These are phyloP conservation scores for Blepharisma undulans DNA, from an alignment of 169 alveolate species.

Conservation along the genomic window DNA sequence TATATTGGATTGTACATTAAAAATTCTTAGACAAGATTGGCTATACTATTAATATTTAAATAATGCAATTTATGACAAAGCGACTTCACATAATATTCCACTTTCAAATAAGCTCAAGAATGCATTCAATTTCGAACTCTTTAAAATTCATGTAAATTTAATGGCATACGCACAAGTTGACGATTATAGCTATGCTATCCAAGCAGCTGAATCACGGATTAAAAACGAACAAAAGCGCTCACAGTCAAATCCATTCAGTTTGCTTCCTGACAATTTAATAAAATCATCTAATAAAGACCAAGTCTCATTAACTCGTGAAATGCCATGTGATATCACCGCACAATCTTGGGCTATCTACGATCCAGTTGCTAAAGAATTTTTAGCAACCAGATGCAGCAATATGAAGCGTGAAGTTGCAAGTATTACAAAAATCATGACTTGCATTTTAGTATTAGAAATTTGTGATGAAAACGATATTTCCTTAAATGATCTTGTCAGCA, in stretches of 20 bases:
- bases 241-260: not conserved
- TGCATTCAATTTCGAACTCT: not conserved
- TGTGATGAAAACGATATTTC: conserved; percentile 40
- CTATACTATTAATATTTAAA: too few relatives aligned
- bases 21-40: too few relatives aligned
- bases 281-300: not conserved
- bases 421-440: conserved; percentile 79
- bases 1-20: too few relatives aligned
- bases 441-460: conserved; percentile 43
- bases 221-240: not conserved
- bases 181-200: not conserved
- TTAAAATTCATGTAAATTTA: not conserved
- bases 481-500: conserved; percentile 32
- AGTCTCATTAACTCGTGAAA: not conserved
- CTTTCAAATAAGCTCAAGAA: not conserved
- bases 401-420: conserved; percentile 70
- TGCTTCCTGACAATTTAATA: not conserved
- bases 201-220: not conserved
- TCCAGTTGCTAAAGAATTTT: conserved; percentile 49
- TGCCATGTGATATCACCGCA: conserved; percentile 63
- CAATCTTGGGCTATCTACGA: conserved; percentile 68
- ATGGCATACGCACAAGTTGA: not conserved
- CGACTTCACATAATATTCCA: not conserved
- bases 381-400: conserved; percentile 48
- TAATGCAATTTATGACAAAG: too few relatives aligned